These are phyloP conservation scores for Boletus vermiculosoides DNA, from an alignment of 768 basidiomycete species.

Conservation along the genomic window DNA sequence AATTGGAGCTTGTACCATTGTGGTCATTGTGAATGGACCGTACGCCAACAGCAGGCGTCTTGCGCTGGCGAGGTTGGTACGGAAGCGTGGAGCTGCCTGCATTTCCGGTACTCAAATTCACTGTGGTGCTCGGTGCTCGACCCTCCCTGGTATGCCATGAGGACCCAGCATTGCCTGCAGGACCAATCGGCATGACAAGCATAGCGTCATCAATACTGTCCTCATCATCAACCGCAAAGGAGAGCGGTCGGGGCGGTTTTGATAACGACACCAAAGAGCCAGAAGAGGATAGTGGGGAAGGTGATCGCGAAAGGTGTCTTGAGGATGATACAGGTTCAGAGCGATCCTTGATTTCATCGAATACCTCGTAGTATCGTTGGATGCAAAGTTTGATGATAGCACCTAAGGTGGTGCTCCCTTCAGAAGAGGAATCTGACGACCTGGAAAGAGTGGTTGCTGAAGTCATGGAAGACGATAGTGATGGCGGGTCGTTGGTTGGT, in stretches of 20 bases:
- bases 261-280: constrained; percentile 25
- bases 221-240: constrained; percentile 50
- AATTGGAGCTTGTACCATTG: constrained; percentile 25
- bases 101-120: constrained; percentile 26
- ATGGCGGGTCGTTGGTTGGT: constrained; percentile 30
- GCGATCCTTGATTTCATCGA: constrained; percentile 76
- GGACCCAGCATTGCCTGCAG: constrained; percentile 23
- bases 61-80: constrained; percentile 45
- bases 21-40: constrained; percentile 38
- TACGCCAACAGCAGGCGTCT: constrained; percentile 25
- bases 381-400: constrained; percentile 74
- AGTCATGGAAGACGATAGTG: constrained; percentile 15
- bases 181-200: constrained; percentile 70
- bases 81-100: constrained; percentile 10
- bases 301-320: constrained; percentile 24
- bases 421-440: constrained; percentile 32
- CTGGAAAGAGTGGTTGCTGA: constrained; percentile 19
- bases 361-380: constrained; percentile 80
- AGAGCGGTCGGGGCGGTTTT: constrained; percentile 22
- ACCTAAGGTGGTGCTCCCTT: constrained; percentile 65
- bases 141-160: constrained; percentile 13
- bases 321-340: constrained; percentile 52
- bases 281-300: constrained; percentile 27
- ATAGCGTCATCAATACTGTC: constrained; percentile 76
- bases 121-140: constrained; percentile 18